Evolutionary conservation across 305 asterid genomes (phyloP), one percentile per base, ranked within the genome.

Genomic region (Fraxinus paxiana): DNA sequence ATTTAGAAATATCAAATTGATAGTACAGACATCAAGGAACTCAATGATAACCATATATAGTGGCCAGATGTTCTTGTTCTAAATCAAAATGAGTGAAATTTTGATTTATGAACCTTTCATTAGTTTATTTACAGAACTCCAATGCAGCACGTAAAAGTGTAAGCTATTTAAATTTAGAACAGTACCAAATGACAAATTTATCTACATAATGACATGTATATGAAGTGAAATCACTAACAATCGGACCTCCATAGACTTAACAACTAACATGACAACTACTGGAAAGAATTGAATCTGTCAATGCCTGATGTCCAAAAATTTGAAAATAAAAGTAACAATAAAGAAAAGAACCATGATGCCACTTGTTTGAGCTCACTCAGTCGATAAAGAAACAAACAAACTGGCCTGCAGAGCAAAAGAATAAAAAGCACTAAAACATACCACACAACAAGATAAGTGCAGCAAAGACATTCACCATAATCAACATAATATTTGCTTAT

Each of bases 81-180:
- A 54, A 54, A 1, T 54, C 63, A 54, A 54, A 54, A 20, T 8
- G 71, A 63, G 17, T 20, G 71, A 63, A 20, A 22, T 63, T 63
- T 61, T 63, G 17, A 20, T 63, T 63, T 63, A 30, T 63, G 28
- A 20, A 2, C 71, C 71, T 59, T 59, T 59, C 70, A 59, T 59
- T 22, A 22, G 70, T 59, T 59, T 18, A 6, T 59, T 59, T 59
- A 59, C 26, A 38, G 54, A 34, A n/a, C 70, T 35, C 34, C n/a
- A 77, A 74, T 20, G 78, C 73, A 80, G 76, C 80, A 72, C 24
- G 12, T 43, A 43, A 77, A 46, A 61, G 26, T 48, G 38, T 31
- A 84, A 77, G 67, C 73, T 31, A 73, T 65, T 71, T n/a, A 41
- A 38, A 22, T 24, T 24, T 54, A 56, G 37, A 17, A 69, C 37